Percentiles rank a stretch among this genome's conserved stretches.
phyloP scores from a whole-genome alignment of 495 filamentous ascomycete species.

The Aspergillus ostianus region DNA sequence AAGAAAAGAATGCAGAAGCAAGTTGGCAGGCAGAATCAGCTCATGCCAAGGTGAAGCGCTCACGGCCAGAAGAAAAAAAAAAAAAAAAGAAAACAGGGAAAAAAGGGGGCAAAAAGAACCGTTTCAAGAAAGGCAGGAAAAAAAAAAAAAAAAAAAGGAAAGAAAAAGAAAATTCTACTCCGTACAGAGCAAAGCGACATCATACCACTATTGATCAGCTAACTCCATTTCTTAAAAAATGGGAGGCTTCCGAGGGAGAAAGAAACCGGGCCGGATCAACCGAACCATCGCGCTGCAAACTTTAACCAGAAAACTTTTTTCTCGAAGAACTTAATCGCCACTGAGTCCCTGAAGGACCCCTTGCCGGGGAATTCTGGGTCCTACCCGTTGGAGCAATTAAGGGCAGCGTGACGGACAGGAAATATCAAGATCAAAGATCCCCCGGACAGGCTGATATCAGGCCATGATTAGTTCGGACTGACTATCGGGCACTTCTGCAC shows the following conservation, averaged over 20 bases:
- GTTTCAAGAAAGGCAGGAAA: not conserved
- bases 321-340: not conserved
- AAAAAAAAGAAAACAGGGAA: not conserved
- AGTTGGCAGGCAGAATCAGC: slow-evolving; percentile 4
- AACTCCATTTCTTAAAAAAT: not conserved
- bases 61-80: slow-evolving; percentile 1
- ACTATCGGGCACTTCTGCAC: not conserved
- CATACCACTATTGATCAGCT: not conserved
- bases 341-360: not conserved
- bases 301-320: not conserved
- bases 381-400: not conserved
- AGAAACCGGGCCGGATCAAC: not conserved
- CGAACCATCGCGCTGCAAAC: not conserved
- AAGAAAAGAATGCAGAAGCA: slow-evolving; percentile 3
- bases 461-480: not conserved
- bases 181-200: not conserved
- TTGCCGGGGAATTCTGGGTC: not conserved
- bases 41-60: slow-evolving; percentile 6
- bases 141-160: not conserved
- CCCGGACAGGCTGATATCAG: not conserved
- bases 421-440: not conserved
- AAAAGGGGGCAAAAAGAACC: not conserved
- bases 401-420: not conserved
- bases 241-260: not conserved
- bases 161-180: not conserved